These are phyloP conservation scores for Agarophyton chilense DNA, from an alignment of 23 red algal genomes.

Conservation along the genomic window DNA sequence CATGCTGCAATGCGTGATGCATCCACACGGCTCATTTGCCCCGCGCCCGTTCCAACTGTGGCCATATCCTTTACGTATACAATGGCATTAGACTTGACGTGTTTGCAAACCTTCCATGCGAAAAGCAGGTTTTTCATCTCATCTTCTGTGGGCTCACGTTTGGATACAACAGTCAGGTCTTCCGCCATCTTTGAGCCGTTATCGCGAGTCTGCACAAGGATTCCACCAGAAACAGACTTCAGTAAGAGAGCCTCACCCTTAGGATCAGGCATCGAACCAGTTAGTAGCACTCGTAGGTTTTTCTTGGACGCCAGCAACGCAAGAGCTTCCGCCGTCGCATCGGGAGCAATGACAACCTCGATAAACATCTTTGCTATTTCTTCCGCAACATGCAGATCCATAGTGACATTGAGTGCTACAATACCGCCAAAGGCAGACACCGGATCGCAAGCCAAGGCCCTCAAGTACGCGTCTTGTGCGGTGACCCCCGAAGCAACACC, in stretches of 20 bases:
- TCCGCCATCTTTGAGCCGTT: conserved; percentile 58
- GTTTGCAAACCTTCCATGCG: conserved; percentile 96
- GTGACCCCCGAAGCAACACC: conserved; percentile 88
- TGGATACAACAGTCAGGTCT: conserved; percentile 85
- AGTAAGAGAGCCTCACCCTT: conserved; percentile 21
- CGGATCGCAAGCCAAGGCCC: conserved; percentile 94
- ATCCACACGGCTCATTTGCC: conserved; percentile 99
- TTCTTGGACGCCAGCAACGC: conserved; percentile 82
- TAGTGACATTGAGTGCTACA: conserved; percentile 85
- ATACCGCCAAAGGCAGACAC: conserved; percentile 96
- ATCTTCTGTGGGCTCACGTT: conserved; percentile 82
- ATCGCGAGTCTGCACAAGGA: conserved; percentile 87
- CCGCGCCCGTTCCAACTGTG: conserved; percentile 91
- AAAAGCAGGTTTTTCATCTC: conserved; percentile 96
- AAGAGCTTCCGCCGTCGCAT: conserved; percentile 86
- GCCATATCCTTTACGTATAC: conserved; percentile 86
- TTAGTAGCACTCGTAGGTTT: conserved; percentile 88
- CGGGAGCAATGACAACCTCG: conserved; percentile 95
- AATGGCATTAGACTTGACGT: conserved; percentile 99
- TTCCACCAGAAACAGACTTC: conserved; percentile 92
- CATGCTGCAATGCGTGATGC: conserved; percentile 90
- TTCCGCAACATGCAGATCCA: conserved; percentile 91
- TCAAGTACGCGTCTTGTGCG: conserved; percentile 81
- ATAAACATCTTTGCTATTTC: conserved; percentile 89
- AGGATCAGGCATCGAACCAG: conserved; percentile 82